These are phyloP conservation scores for Penicillium diatomitis DNA, from an alignment of 495 filamentous ascomycete genomes.

Conservation along the genomic window DNA sequence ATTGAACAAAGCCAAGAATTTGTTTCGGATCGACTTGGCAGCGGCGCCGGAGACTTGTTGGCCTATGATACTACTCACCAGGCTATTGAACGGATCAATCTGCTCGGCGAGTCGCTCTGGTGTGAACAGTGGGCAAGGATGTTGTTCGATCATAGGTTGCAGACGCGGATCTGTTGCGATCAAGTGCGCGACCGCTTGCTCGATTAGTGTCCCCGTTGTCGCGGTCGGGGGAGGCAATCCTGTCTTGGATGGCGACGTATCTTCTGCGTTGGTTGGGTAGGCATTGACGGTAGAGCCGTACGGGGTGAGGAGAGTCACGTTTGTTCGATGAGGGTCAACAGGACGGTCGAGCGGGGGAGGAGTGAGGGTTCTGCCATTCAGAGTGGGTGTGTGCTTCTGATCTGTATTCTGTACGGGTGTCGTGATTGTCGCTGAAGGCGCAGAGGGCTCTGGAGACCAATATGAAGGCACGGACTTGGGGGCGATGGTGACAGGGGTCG, in stretches of 20 bases:
- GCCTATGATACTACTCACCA: conserved; percentile 80
- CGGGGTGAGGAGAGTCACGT: conserved; percentile 72
- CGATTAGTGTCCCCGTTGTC: conserved; percentile 64
- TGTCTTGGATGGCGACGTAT: conserved; percentile 51
- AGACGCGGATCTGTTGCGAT: conserved; percentile 68
- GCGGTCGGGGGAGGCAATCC: conserved; percentile 40
- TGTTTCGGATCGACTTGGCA: conserved; percentile 75
- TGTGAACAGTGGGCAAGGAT: conserved; percentile 73
- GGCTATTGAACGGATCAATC: conserved; percentile 77
- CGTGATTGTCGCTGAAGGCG: not conserved
- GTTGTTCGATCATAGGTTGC: conserved; percentile 57
- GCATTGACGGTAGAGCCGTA: conserved; percentile 61
- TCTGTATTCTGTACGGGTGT: conserved; percentile 1
- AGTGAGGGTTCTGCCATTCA: conserved; percentile 23
- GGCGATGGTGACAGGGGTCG: conserved; percentile 7
- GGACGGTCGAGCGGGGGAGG: conserved; percentile 44
- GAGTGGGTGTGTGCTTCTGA: conserved; percentile 10
- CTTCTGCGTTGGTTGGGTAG: conserved; percentile 36
- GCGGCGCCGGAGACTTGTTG: conserved; percentile 94
- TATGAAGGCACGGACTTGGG: conserved; percentile 11
- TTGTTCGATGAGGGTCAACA: conserved; percentile 56
- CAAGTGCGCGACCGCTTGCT: conserved; percentile 70
- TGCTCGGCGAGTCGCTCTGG: conserved; percentile 72
- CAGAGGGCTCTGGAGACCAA: conserved; percentile 15
- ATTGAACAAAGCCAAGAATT: conserved; percentile 73